A percentile compares a stretch with the other conserved stretches of the same genome.
phyloP scores from a whole-genome alignment of 192 early-diverging fungal genomes.

The Entophlyctis luteolus region DNA sequence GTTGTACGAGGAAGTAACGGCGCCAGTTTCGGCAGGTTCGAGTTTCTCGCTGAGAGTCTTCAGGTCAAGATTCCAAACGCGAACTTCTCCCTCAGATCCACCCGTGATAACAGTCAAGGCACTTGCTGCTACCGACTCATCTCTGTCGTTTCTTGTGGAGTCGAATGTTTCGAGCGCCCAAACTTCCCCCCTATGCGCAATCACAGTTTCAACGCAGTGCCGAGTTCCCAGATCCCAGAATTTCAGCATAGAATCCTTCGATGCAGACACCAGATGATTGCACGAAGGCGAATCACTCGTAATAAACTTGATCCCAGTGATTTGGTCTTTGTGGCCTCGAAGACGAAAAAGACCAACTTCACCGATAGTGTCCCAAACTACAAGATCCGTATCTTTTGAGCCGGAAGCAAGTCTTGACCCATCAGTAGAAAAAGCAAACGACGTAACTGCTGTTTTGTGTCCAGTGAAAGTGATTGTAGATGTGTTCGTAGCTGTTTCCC shows the following conservation, averaged over 20 bases:
- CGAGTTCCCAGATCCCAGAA: slow-evolving; percentile 91
- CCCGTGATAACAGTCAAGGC: slow-evolving; percentile 56
- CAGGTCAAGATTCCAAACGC: slow-evolving; percentile 82
- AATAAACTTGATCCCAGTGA: slow-evolving; percentile 74
- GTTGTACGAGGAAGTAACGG: slow-evolving; percentile 37
- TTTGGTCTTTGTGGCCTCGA: slow-evolving; percentile 92
- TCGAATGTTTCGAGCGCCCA: slow-evolving; percentile 80
- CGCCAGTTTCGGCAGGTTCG: slow-evolving; percentile 32
- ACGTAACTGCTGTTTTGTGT: slow-evolving; percentile 80
- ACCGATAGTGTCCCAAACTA: slow-evolving; percentile 91
- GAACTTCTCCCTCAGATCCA: slow-evolving; percentile 76
- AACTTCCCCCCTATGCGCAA: slow-evolving; percentile 88
- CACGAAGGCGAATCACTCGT: slow-evolving; percentile 20
- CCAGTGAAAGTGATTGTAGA: slow-evolving; percentile 72
- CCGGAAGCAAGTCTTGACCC: slow-evolving; percentile 87
- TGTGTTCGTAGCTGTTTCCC: slow-evolving; percentile 57
- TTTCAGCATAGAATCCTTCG: slow-evolving; percentile 95
- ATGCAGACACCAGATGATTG: slow-evolving; percentile 75
- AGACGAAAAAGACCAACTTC: slow-evolving; percentile 85
- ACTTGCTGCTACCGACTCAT: background rate
- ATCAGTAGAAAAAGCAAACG: slow-evolving; percentile 73
- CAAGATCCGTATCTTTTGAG: slow-evolving; percentile 87
- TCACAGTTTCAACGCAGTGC: slow-evolving; percentile 91
- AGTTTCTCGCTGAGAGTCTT: slow-evolving; percentile 55
- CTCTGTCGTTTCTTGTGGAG: background rate